Evolutionary conservation across 768 basidiomycete species (phyloP).

Genomic region (Lactarius sp.): DNA sequence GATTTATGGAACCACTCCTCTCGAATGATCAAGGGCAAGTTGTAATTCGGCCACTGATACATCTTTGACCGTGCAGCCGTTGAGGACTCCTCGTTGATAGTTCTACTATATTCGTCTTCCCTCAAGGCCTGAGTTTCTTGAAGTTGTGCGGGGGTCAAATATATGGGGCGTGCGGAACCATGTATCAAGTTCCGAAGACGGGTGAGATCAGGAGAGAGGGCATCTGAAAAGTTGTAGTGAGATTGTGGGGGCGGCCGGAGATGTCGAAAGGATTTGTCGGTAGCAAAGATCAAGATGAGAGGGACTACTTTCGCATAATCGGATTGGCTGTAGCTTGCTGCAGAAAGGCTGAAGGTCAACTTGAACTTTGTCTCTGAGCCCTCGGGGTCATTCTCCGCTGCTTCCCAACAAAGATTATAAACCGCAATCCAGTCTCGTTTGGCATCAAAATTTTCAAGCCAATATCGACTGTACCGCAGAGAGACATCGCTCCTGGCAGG

Average conservation of each 20-base stretch:
- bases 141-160: not conserved
- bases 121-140: not conserved
- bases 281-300: not conserved
- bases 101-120: not conserved
- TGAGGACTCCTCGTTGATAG: not conserved
- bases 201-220: not conserved
- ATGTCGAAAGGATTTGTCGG: not conserved
- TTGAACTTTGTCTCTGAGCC: not conserved
- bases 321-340: slow-evolving; percentile 2
- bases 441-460: slow-evolving; percentile 11
- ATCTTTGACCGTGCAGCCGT: not conserved
- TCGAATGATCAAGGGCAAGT: not conserved
- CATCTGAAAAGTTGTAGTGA: slow-evolving; percentile 4
- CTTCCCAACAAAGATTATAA: slow-evolving; percentile 7
- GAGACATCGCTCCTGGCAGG: not conserved
- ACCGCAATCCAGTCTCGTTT: slow-evolving; percentile 10
- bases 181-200: too few relatives aligned
- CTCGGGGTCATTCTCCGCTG: not conserved
- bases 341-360: not conserved
- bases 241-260: not conserved
- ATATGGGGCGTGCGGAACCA: not conserved
- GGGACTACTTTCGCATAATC: not conserved
- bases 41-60: not conserved
- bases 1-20: not conserved
- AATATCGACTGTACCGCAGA: slow-evolving; percentile 6